Percentiles rank a stretch among this genome's conserved stretches.
These are phyloP conservation scores for Wickerhamomyces xylosicus DNA, from an alignment of 805 yeast genomes.

Conservation along the genomic window DNA sequence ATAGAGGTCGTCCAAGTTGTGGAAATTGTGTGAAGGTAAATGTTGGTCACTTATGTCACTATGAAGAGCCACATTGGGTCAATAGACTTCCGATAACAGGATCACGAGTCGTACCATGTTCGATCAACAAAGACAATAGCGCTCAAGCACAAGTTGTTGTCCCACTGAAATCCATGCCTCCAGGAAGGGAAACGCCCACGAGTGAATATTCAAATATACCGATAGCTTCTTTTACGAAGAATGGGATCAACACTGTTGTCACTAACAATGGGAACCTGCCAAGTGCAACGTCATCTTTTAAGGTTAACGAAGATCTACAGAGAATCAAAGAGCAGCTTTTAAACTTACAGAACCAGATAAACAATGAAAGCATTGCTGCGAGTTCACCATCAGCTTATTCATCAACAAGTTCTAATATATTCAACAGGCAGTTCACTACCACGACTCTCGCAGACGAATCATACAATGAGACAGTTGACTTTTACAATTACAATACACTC, in stretches of 20 bases:
- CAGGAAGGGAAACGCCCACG: background rate
- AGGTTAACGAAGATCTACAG: conserved; percentile 7
- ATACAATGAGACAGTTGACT: conserved; percentile 11
- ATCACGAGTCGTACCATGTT: background rate
- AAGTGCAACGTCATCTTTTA: background rate
- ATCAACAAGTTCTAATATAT: background rate
- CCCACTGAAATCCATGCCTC: background rate
- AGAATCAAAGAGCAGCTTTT: conserved; percentile 4
- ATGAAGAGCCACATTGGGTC: conserved; percentile 20
- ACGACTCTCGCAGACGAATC: conserved; percentile 4
- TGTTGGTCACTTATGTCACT: conserved; percentile 18
- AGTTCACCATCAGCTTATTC: background rate
- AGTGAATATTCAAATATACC: no score
- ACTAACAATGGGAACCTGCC: no score
- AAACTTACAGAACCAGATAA: conserved; percentile 1
- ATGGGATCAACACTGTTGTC: no score
- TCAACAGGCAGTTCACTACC: background rate
- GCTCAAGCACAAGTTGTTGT: background rate
- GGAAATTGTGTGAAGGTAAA: conserved; percentile 22
- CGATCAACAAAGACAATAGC: no score
- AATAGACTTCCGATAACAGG: conserved; percentile 7
- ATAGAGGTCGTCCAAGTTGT: conserved; percentile 27
- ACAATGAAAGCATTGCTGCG: background rate
- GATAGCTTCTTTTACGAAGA: no score
- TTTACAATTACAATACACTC: conserved; percentile 13